Conservation (phyloP, 1,139 yeast species). For the Saccharomyces hybrid region DNA sequence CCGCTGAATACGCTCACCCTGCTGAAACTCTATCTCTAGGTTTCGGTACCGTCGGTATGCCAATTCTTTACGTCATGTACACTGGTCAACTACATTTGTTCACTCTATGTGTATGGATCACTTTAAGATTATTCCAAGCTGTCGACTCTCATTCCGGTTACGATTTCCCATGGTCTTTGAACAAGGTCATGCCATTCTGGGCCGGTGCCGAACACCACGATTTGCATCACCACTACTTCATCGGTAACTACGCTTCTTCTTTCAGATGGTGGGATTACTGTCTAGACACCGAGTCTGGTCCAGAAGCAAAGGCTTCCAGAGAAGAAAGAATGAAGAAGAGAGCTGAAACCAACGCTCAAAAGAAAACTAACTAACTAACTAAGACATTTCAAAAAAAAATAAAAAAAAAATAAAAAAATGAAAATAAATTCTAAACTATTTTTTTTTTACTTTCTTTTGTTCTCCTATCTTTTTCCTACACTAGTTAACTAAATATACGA, state of each 20-base stretch:
- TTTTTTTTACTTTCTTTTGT: not conserved
- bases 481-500: not conserved
- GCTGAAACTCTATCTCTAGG: conserved; percentile 85
- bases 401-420: not conserved
- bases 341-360: conserved; percentile 42
- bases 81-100: conserved; percentile 67
- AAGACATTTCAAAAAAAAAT: not conserved
- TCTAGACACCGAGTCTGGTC: conserved; percentile 77
- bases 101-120: conserved; percentile 80
- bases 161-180: conserved; percentile 93
- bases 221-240: conserved; percentile 88
- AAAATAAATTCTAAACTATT: not conserved
- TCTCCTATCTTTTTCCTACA: not conserved
- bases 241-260: conserved; percentile 84
- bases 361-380: conserved; percentile 16
- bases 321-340: conserved; percentile 47
- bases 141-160: conserved; percentile 96
- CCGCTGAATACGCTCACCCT: conserved; percentile 97
- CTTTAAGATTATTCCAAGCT: conserved; percentile 85
- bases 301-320: conserved; percentile 54
- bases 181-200: conserved; percentile 89
- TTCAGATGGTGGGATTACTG: conserved; percentile 91
- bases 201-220: conserved; percentile 98
- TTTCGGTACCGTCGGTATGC: conserved; percentile 90
- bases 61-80: conserved; percentile 61